Evolutionary conservation across 257 asterid species (phyloP), one percentile per base, ranked within the genome.

Genomic region (Orobanche coerulescens): DNA sequence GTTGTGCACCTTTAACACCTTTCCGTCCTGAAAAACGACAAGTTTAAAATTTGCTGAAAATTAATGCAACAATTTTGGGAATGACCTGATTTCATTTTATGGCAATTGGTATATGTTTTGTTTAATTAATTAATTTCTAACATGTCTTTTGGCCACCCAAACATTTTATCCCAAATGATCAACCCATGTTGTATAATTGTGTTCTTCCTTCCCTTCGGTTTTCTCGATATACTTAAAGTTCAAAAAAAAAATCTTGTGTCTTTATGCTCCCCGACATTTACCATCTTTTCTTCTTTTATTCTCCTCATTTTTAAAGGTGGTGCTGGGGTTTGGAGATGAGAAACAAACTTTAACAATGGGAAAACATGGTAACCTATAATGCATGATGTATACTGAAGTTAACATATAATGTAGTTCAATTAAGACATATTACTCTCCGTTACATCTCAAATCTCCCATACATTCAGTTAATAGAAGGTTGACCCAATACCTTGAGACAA

Each of bases 1-100:
- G 94, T 66, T 82, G 96, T 20, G 96, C 96, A 71, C 96, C 96
- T 78, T 88, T 88, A 53, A 88, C 96, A 36, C 96, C 96, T 80
- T 88, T 88, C 61, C 94, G 67, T 74, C 96, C 94, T 88, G 71
- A 34, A 62, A 67, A 5, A 59, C 5, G 11, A 13, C 33, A 22
- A 47, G 33, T 23, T 20, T 15, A 22, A 4, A 6, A 31, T 25
- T 20, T 46, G 22, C 52, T 46, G 26, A 46, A 18, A 8, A 8
- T 46, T 6, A 18, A 5, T 22, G 11, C 30, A 49, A 19, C 16
- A 23, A 9, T 49, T 22, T 49, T 49, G 30, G 18, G 33, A 22
- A 9, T 2, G 56, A 9, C 6, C 33, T 49, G 22, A 23, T 11
- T 48, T 22, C 50, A 15, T 48, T 48, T 48, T 20, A 48, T 48